Evolutionary conservation across 2,329 filamentous ascomycete genomes (phyloP), one percentile per base, ranked within the genome.

Genomic region (Fusarium caatingaense): DNA sequence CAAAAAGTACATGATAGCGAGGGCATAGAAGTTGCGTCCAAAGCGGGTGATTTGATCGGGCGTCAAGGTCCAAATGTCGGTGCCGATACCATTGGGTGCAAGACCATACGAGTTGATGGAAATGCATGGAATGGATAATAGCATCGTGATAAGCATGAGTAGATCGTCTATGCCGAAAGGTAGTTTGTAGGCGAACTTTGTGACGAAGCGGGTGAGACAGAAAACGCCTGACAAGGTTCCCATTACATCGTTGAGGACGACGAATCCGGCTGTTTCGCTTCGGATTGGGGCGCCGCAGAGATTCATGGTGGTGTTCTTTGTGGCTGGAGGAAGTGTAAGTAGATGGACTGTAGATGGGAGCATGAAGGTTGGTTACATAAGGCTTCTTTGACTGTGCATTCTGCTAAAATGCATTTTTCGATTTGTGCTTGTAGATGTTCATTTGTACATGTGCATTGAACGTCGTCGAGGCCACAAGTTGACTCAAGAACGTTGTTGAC

Each of bases 61-160:
- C 0, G 78, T 63, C 5, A 87, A 64, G 0, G 83, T 85, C 85
- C 85, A 88, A 11, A 87, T 78, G 50, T 88, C 85, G 27, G 72
- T 79, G 7, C 85, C 84, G 8, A 87, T 74, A 3, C 86, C 86
- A 54, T 83, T 78, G 30, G 75, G 68, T 2, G 68, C 71, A 6
- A 77, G 69, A 8, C 78, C 77, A n/a, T 78, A 64, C 1, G 77
- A 69, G 60, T 53, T 76, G 55, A 82, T 73, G 3, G 77, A 64
- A 0, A 76, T 75, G 25, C 69, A 75, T 0, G 78, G 76, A 0
- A 80, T 67, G 2, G 76, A 76, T 3, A 64, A 30, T 7, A 77
- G 8, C 13, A 78, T 57, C 5, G 78, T 73, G 13, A 74, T 28
- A 6, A 81, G 56, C 28, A 79, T 77, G 45, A 79, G 75, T 68